phyloP scores from a whole-genome alignment of 2,329 filamentous ascomycete species.

The Trichoderma sp. region DNA sequence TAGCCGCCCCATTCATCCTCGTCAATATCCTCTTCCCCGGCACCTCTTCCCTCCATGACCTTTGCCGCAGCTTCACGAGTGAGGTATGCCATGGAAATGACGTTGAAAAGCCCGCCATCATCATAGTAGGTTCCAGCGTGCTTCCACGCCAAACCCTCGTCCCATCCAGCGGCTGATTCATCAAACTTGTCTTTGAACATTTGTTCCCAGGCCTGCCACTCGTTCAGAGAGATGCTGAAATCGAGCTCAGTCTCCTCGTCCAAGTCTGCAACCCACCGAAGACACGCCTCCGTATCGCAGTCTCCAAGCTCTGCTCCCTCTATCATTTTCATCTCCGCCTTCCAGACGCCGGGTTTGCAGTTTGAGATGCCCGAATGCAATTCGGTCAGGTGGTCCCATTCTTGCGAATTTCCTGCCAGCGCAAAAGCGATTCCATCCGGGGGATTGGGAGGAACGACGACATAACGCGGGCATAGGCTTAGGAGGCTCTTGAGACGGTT shows the following conservation, averaged over 20 bases:
- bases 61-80: constrained; percentile 1
- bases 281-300: constrained; percentile 4
- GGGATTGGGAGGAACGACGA: neutral
- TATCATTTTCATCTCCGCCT: neutral
- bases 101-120: constrained; percentile 15
- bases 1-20: neutral
- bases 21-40: neutral
- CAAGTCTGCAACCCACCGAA: constrained; percentile 24
- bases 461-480: constrained; percentile 20
- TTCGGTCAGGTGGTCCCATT: constrained; percentile 13
- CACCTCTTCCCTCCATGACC: neutral
- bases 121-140: constrained; percentile 17
- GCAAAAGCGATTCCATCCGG: constrained; percentile 15
- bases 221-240: constrained; percentile 4
- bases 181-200: constrained; percentile 20
- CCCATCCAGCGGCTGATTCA: neutral
- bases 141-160: constrained; percentile 8
- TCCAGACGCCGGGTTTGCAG: constrained; percentile 27
- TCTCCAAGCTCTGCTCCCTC: neutral
- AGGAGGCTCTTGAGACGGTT: constrained; percentile 2
- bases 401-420: neutral
- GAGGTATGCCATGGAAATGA: constrained; percentile 19
- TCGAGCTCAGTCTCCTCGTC: constrained; percentile 5
- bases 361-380: constrained; percentile 18
- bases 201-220: constrained; percentile 23